Conservation (phyloP, 1,284 basidiomycete species). For the Moniliophthora roreri region DNA sequence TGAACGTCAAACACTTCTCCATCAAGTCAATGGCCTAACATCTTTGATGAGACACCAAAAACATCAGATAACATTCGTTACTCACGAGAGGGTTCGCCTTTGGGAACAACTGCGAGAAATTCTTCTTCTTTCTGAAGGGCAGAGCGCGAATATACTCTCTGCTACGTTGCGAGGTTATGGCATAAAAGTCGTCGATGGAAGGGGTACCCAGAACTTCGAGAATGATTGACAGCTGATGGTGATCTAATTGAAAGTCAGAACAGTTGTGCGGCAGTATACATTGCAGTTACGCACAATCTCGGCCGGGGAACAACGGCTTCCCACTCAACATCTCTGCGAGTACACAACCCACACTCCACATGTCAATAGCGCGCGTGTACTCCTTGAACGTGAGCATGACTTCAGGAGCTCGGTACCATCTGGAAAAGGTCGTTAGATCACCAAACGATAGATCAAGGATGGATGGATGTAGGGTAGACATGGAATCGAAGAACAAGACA, state of each 20-base stretch:
- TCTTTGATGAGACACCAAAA: too few species aligned
- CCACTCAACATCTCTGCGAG: conserved; percentile 91
- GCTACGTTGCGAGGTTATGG: conserved; percentile 83
- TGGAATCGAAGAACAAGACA: conserved; percentile 7
- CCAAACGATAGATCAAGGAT: neutral
- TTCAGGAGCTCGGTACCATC: conserved; percentile 94
- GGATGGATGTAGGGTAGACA: neutral
- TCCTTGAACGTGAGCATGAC: conserved; percentile 96
- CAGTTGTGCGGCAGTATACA: conserved; percentile 9
- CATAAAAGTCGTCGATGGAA: conserved; percentile 90
- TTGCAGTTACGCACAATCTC: conserved; percentile 57
- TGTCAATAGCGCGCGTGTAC: conserved; percentile 90
- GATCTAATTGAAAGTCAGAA: conserved; percentile 50
- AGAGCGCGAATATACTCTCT: conserved; percentile 93
- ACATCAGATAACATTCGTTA: neutral
- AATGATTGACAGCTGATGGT: conserved; percentile 87
- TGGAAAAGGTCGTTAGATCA: conserved; percentile 22
- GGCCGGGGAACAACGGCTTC: conserved; percentile 87
- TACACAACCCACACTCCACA: conserved; percentile 94
- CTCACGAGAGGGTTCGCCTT: conserved; percentile 2
- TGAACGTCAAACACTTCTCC: conserved; percentile 90
- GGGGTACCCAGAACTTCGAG: conserved; percentile 91
- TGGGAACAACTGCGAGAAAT: conserved; percentile 57
- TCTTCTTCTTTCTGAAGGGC: conserved; percentile 86
- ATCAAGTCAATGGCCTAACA: conserved; percentile 85